Evolutionary conservation across 176 grass and related monocot species (phyloP).

Genomic region (Tillandsia leiboldiana): DNA sequence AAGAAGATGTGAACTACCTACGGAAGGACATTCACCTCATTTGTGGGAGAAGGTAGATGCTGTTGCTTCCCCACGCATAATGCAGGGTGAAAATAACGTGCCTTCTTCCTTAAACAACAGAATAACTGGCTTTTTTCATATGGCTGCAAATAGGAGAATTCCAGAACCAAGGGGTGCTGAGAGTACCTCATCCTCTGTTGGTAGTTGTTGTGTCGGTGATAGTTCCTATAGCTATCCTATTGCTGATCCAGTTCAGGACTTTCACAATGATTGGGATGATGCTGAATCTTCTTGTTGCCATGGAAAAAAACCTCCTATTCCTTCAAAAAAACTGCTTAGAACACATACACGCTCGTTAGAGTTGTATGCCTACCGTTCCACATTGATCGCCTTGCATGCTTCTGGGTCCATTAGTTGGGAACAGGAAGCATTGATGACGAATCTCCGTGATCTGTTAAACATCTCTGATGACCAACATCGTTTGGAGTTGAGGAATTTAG

Average conservation of each 20-base stretch:
- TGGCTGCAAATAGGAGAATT: not conserved
- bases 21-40: conserved; percentile 22
- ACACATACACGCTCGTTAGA: conserved; percentile 66
- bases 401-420: conserved; percentile 95
- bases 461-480: conserved; percentile 89
- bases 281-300: conserved; percentile 39
- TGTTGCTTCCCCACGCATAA: conserved; percentile 37
- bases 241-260: conserved; percentile 9
- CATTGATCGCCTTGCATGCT: conserved; percentile 65
- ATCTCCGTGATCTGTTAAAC: conserved; percentile 80
- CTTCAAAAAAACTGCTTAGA: conserved; percentile 15
- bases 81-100: conserved; percentile 31
- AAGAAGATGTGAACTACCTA: conserved; percentile 6
- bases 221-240: conserved; percentile 17
- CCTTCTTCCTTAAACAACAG: conserved; percentile 35
- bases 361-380: conserved; percentile 81
- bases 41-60: conserved; percentile 72
- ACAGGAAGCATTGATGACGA: conserved; percentile 81
- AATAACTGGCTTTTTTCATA: conserved; percentile 33
- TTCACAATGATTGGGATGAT: conserved; percentile 39
- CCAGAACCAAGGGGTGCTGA: conserved; percentile 37
- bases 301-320: conserved; percentile 42
- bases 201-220: conserved; percentile 62
- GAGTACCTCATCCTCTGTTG: conserved; percentile 62
- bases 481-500: conserved; percentile 65